Base-by-base conservation (phyloP, 352 stramenopile genomes). In the Peronosclerospora sorghi region DNA sequence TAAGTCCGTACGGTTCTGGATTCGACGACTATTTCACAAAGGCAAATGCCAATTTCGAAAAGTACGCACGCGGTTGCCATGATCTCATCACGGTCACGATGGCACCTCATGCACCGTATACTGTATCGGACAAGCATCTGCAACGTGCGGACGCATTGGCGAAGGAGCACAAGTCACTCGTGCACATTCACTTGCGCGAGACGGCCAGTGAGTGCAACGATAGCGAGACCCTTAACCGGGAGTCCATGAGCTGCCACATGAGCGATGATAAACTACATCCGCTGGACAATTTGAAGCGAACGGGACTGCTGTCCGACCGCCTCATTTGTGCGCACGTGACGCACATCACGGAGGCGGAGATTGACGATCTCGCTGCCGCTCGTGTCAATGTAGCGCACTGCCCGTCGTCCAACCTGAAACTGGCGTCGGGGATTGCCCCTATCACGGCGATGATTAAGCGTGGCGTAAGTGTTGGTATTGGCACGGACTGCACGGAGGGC, bases 121-220 rank as follows among this genome's bases (percentile, higher is more conserved):
- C 81, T 0, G 83, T 94, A 14, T 74, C 59, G 20, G 84, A 95
- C 42, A 50, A 59, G 39, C 74, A 39, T 14, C 45, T 91, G 19
- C 39, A 66, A 12, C 48, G 59, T 7, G 61, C 66, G 6, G 48
- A 83, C 10, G 60, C 35, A 2, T 32, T 83, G 8, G 71, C 72
- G 3, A 56, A 51, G 7, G 41, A 83, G 48, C 59, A 68, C 50
- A 67, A 79, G 46, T 64, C 83, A 12, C 78, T 62, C 12, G 54
- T 94, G 39, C 77, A 94, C 65, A 73, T 90, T 12, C 84, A 95
- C 52, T 49, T 95, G 45, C 83, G 94, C 51, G 84, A 95, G 72
- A 91, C 77, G 3, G 56, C 59, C 38, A n/a, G 57, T 47, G 84
- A 95, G 56, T 87, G 85, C 50, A 44, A 65, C 41, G 77, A 94